Base-by-base conservation (phyloP, 768 basidiomycete genomes). In the Leccinum broughii region DNA sequence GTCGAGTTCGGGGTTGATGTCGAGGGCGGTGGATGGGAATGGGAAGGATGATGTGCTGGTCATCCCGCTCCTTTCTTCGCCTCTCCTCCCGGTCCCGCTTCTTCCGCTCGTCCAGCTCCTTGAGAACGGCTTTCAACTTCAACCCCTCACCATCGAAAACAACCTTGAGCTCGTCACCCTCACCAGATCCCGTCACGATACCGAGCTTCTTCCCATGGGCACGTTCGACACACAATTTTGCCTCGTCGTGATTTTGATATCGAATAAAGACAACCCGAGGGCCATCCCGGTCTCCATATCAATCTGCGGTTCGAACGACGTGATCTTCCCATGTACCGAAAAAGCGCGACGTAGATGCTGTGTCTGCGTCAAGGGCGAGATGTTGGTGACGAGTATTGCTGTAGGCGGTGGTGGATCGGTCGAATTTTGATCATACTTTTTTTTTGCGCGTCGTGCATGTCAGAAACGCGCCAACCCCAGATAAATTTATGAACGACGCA, bases 221-320 rank as follows among this genome's bases (percentile, higher is more conserved):
- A 54, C 78, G 80, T 59, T 81, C 81, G 24, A 90, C 80, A 60
- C 90, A 93, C 50, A 74, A 68, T 58, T 79, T 80, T 4, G 93
- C 94, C 49, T 90, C 87, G 15, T 87, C 85, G 61, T 87, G 85
- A 0, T 82, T 76, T 17, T 73, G 68, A 68, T 77, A 98, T 63
- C 83, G 84, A 63, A 98, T 81, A 68, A 84, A 85, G 46, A 93
- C 84, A 46, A 98, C 83, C 3, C 95, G 1, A 97, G 82, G 2
- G 88, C 84, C 53, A 85, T 87, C 3, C 94, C 95, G n/a, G 86
- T 92, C 54, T 81, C 80, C 58, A 82, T 81, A 75, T 96, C 90
- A 60, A 90, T 84, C 67, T 93, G 90, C 10, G 87, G 81, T 59
- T 95, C 92, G 59, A 92, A 86, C 3, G 85, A 81, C 6, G 76